Percentiles rank a stretch among this genome's conserved stretches.
Evolutionary conservation across 2,329 filamentous ascomycete genomes (phyloP).

Genomic region (Bipolaris cookei): DNA sequence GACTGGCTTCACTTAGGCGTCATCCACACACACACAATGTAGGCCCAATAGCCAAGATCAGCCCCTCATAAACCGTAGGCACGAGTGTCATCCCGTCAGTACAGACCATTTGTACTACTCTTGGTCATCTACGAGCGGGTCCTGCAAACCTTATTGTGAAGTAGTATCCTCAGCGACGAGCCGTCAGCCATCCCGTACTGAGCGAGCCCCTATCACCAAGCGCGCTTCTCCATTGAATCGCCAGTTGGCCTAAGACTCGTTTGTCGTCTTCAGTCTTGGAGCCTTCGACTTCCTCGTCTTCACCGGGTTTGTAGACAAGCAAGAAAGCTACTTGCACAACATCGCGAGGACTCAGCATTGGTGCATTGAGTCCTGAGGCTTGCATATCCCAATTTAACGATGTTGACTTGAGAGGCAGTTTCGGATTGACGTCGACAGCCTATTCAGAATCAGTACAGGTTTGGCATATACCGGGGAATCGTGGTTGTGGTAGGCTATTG

Average conservation of each 20-base stretch:
- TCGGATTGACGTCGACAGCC: slow-evolving; percentile 56
- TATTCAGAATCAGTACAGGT: slow-evolving; percentile 24
- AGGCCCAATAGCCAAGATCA: slow-evolving; percentile 1
- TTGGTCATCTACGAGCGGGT: background rate
- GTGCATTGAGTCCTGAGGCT: slow-evolving; percentile 45
- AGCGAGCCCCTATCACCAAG: slow-evolving; percentile 90
- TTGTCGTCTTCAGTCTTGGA: slow-evolving; percentile 48
- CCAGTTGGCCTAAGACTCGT: slow-evolving; percentile 77
- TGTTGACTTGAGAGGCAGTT: slow-evolving; percentile 60
- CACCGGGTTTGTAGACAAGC: slow-evolving; percentile 60
- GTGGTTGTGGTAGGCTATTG: slow-evolving; percentile 14
- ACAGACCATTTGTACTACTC: slow-evolving; percentile 2
- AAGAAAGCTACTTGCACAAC: slow-evolving; percentile 70
- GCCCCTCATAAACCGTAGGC: slow-evolving; percentile 12
- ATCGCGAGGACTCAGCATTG: slow-evolving; percentile 65
- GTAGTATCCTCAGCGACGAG: slow-evolving; percentile 37
- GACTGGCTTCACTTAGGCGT: background rate
- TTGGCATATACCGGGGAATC: slow-evolving; percentile 11
- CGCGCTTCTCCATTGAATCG: slow-evolving; percentile 84
- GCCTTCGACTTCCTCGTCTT: slow-evolving; percentile 53
- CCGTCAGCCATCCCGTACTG: slow-evolving; percentile 78
- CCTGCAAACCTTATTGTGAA: slow-evolving; percentile 11
- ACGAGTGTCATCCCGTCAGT: slow-evolving; percentile 7
- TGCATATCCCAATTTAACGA: slow-evolving; percentile 63
- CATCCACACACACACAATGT: background rate